Base-by-base conservation (phyloP, 805 yeast genomes). In the Kluyveromyces lactis region DNA sequence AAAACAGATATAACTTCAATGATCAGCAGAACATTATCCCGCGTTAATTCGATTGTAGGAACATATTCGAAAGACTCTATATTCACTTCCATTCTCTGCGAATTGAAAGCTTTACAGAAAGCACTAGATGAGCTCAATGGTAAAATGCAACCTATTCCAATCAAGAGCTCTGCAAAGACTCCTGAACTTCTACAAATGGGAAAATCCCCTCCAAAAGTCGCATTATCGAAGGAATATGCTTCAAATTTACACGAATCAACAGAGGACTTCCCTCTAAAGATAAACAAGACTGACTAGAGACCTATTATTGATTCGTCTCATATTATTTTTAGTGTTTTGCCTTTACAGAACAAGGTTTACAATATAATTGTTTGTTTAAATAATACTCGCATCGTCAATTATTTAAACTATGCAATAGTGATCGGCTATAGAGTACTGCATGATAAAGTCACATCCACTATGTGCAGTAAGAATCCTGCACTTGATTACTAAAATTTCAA, bases 201-300 rank as follows among this genome's bases (percentile, higher is more conserved):
- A 26, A 52, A 51, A 26, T 55, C 61, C 3, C 61, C 60, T 18
- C 60, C 62, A n/a, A 53, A 55, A 36, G 50, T 51, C 26, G 56
- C 55, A 11, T 37, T 52, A 15, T 41, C 38, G 32, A 39, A 18
- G 30, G 45, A 42, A 26, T 34, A 18, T 18, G 32, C 31, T 8
- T 18, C 36, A 10, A 30, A 42, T 16, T 26, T 12, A 24, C 39
- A 18, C 19, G 21, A n/a, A 16, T 27, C 30, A n/a, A 8, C 37
- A 13, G 13, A 17, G 4, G 30, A 18, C 10, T 16, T 26, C 3
- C 17, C 21, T 12, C 17, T 16, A 3, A 34, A 34, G 13, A 18
- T 34, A 11, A 26, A 34, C 13, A 32, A 32, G 16, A 23, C 26
- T 12, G 35, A 32, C 4, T 32, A 19, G 17, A 24, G n/a, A n/a